Evolutionary conservation across 768 basidiomycete genomes (phyloP).

Genomic region (Phylloporus arenicola): DNA sequence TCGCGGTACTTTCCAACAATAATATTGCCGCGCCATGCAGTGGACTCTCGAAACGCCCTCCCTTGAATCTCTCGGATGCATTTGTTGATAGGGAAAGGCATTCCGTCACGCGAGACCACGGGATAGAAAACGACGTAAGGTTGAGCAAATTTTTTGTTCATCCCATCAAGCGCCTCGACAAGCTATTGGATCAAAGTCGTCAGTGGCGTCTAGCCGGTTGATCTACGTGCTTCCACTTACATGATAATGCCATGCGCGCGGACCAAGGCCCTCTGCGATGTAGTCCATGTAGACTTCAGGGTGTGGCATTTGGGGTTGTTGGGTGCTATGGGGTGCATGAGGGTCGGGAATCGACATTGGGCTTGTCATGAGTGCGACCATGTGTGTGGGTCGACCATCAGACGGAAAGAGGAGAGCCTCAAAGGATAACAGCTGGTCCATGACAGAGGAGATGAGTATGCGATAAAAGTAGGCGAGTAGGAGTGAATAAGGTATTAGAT

Average conservation of each 20-base stretch:
- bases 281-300: conserved; percentile 85
- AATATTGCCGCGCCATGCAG: conserved; percentile 77
- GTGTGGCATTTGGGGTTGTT: conserved; percentile 65
- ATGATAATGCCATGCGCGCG: conserved; percentile 69
- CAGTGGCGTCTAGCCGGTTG: conserved; percentile 14
- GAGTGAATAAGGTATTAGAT: conserved; percentile 17
- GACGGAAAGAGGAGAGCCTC: conserved; percentile 75
- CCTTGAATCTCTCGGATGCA: conserved; percentile 72
- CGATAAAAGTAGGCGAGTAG: conserved; percentile 13
- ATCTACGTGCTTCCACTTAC: conserved; percentile 35
- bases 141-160: conserved; percentile 71
- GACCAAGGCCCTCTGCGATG: conserved; percentile 66
- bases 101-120: conserved; percentile 66
- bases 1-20: conserved; percentile 66
- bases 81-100: conserved; percentile 79
- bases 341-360: conserved; percentile 39
- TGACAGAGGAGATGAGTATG: conserved; percentile 26
- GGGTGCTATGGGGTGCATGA: conserved; percentile 40
- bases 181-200: conserved; percentile 37
- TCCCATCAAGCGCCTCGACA: conserved; percentile 70
- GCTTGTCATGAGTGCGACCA: conserved; percentile 75
- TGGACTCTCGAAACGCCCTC: conserved; percentile 49
- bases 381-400: conserved; percentile 67
- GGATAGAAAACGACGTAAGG: conserved; percentile 84
- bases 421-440: conserved; percentile 62